phyloP scores from a whole-genome alignment of 129 eudicot genomes.

The Saussurea involucrata region DNA sequence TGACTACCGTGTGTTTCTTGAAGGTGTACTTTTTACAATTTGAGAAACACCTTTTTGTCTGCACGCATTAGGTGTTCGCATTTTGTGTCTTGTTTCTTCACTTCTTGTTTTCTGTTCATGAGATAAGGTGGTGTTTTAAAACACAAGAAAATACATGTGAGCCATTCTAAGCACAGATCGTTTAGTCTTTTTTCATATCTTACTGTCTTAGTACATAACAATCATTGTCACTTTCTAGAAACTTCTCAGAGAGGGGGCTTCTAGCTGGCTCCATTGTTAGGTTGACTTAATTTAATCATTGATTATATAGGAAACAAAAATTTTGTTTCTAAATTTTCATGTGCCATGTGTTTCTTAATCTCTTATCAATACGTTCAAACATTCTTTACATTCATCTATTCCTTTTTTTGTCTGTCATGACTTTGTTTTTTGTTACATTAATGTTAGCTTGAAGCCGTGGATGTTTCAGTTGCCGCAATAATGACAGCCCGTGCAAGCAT shows the following conservation, averaged over 20 bases:
- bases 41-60: no score
- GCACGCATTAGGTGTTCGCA: background rate
- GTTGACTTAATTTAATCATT: background rate
- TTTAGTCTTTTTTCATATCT: no score
- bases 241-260: background rate
- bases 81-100: background rate
- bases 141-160: background rate
- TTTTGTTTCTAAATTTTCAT: background rate
- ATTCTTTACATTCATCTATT: background rate
- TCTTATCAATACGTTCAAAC: background rate
- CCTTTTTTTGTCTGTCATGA: background rate
- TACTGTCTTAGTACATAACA: background rate
- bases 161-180: background rate
- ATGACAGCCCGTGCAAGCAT: conserved; percentile 32
- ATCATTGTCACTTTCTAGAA: background rate
- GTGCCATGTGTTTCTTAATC: background rate
- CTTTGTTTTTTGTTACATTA: background rate
- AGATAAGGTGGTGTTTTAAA: background rate
- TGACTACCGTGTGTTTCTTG: no score
- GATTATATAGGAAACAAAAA: background rate
- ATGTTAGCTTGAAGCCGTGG: conserved; percentile 28
- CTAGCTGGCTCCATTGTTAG: background rate
- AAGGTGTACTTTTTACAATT: no score
- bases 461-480: conserved; percentile 18
- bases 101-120: background rate